Conservation (phyloP, 306 rosid species). For the Chamaecrista fasciculata region DNA sequence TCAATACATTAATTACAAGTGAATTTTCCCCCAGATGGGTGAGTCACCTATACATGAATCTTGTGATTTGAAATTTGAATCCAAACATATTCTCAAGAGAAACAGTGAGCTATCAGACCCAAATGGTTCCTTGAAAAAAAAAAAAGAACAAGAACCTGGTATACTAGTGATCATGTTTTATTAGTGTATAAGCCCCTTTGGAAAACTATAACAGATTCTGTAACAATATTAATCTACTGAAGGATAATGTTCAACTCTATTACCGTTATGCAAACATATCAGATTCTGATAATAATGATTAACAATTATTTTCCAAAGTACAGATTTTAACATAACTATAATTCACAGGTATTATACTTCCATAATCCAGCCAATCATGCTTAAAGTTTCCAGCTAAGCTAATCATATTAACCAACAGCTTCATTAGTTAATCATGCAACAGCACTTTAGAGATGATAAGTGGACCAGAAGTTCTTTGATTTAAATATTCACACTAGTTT, state of each 20-base stretch:
- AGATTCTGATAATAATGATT: background rate
- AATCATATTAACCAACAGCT: background rate
- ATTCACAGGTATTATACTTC: background rate
- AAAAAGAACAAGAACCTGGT: background rate
- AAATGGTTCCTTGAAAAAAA: background rate
- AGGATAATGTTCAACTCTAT: background rate
- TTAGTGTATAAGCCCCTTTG: background rate
- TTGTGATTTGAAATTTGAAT: background rate
- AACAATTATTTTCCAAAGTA: background rate
- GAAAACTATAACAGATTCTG: background rate
- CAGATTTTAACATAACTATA: background rate
- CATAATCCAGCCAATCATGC: background rate
- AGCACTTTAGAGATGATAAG: conserved; percentile 1
- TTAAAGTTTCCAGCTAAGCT: background rate
- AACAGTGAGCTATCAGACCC: background rate
- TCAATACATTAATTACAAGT: background rate
- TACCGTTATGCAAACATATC: background rate
- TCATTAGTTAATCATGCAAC: conserved; percentile 9
- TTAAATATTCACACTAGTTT: background rate
- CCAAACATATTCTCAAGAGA: conserved; percentile 18
- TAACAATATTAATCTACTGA: background rate
- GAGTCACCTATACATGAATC: conserved; percentile 1
- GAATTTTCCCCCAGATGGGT: background rate
- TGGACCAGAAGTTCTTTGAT: background rate
- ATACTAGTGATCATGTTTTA: background rate